Conservation (phyloP, 2,329 filamentous ascomycete species). For the Dothistroma pini region DNA sequence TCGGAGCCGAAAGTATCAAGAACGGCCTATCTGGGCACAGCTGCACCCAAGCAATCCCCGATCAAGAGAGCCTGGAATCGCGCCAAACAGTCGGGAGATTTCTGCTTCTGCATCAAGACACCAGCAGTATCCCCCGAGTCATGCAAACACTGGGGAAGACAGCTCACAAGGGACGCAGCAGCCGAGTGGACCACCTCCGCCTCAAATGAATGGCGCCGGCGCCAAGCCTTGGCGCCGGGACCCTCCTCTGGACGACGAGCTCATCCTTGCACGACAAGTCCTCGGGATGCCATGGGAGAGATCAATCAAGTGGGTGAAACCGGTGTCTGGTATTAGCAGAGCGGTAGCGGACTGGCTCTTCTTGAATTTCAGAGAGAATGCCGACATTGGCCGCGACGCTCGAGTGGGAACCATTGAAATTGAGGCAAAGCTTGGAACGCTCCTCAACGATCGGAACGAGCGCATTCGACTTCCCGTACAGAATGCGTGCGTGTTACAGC, state of each 20-base stretch:
- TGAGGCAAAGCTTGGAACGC: constrained; percentile 84
- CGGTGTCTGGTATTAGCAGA: constrained; percentile 24
- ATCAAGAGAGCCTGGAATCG: background rate
- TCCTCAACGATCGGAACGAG: constrained; percentile 70
- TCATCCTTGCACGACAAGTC: constrained; percentile 24
- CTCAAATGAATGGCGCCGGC: constrained; percentile 6
- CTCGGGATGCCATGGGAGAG: constrained; percentile 32
- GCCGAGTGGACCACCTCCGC: constrained; percentile 2
- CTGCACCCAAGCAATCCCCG: constrained; percentile 30
- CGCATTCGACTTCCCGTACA: constrained; percentile 64
- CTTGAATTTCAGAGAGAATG: constrained; percentile 18
- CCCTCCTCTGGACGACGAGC: constrained; percentile 25
- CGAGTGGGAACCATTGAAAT: constrained; percentile 78
- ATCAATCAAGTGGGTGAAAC: constrained; percentile 27
- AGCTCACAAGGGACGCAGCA: background rate
- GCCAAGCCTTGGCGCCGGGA: constrained; percentile 10
- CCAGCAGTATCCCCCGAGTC: constrained; percentile 9
- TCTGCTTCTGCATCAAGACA: constrained; percentile 4
- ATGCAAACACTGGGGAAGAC: background rate
- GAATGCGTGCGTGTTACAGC: constrained; percentile 67
- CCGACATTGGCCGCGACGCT: constrained; percentile 56
- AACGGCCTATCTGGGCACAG: constrained; percentile 35
- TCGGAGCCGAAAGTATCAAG: constrained; percentile 26
- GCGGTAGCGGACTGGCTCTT: constrained; percentile 31
- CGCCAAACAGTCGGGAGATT: constrained; percentile 4